Conservation (phyloP, 495 filamentous ascomycete genomes). For the Recurvomyces mirabilis region DNA sequence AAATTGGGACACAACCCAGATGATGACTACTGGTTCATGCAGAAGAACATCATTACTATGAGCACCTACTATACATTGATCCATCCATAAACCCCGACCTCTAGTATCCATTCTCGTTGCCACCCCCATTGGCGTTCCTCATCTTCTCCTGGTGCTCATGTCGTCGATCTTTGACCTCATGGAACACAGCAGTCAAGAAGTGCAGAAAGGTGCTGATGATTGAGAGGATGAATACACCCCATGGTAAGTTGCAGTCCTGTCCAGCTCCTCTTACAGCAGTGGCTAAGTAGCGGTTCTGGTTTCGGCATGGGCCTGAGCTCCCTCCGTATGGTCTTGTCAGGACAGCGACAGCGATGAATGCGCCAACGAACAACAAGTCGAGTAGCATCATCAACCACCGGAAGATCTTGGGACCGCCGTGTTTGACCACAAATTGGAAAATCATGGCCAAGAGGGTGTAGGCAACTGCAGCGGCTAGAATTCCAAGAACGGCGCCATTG, state of each 20-base stretch:
- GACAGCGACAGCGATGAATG: conserved; percentile 29
- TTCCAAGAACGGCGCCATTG: conserved; percentile 30
- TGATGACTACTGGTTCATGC: no score
- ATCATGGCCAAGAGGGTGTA: conserved; percentile 27
- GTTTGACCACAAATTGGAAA: conserved; percentile 16
- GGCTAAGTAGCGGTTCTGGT: conserved; percentile 8
- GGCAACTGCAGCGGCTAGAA: conserved; percentile 28
- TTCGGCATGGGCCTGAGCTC: conserved; percentile 17
- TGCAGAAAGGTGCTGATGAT: conserved; percentile 26
- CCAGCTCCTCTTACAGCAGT: neutral
- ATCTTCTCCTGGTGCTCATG: no score
- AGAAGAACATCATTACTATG: no score
- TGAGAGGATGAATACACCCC: conserved; percentile 22
- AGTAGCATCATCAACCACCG: conserved; percentile 25
- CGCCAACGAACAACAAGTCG: conserved; percentile 27
- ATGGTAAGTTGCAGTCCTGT: conserved; percentile 20
- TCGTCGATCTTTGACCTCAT: conserved; percentile 16
- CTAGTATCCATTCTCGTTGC: no score
- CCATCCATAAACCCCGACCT: no score
- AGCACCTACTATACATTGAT: no score
- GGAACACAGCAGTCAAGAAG: conserved; percentile 21
- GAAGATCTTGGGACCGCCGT: conserved; percentile 18
- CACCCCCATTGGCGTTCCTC: no score
- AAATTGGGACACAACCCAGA: no score
- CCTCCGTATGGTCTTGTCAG: conserved; percentile 28